phyloP scores from a whole-genome alignment of 495 filamentous ascomycete species.

The Aspergillus campestris region DNA sequence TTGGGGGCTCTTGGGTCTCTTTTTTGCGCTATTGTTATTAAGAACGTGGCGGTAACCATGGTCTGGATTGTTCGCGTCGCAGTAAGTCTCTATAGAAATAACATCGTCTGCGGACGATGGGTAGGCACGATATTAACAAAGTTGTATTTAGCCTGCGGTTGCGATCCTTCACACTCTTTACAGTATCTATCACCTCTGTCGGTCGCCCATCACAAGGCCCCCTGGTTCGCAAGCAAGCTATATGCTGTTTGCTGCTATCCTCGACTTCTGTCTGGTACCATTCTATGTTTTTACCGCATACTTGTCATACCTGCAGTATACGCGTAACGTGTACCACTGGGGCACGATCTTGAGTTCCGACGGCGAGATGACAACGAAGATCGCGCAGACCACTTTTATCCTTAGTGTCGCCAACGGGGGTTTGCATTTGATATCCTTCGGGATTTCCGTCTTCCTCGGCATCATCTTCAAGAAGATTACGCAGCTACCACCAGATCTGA shows the following conservation, averaged over 20 bases:
- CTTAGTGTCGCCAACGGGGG: conserved; percentile 50
- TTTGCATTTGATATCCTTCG: conserved; percentile 61
- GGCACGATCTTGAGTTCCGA: conserved; percentile 46
- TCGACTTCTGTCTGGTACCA: conserved; percentile 64
- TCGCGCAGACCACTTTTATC: conserved; percentile 58
- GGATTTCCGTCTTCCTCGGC: conserved; percentile 60
- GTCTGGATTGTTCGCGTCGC: conserved; percentile 73
- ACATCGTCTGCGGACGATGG: too few relatives aligned
- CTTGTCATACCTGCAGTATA: conserved; percentile 39
- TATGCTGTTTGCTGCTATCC: conserved; percentile 65
- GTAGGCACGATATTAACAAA: background rate
- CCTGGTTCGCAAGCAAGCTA: conserved; percentile 75
- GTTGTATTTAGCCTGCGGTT: conserved; percentile 50
- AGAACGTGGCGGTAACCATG: conserved; percentile 47
- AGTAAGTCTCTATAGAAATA: conserved; percentile 48
- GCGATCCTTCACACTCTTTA: conserved; percentile 65
- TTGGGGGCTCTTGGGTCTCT: conserved; percentile 61
- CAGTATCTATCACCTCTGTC: conserved; percentile 65
- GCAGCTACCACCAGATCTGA: conserved; percentile 80
- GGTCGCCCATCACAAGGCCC: conserved; percentile 57
- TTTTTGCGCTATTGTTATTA: conserved; percentile 64
- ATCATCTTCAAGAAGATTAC: conserved; percentile 74
- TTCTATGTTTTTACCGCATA: conserved; percentile 68
- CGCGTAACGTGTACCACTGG: conserved; percentile 47
- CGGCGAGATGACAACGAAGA: conserved; percentile 35